A percentile compares a stretch with the other conserved stretches of the same genome.
phyloP scores from a whole-genome alignment of 768 basidiomycete genomes.

The Mycena olivaceomarginata region DNA sequence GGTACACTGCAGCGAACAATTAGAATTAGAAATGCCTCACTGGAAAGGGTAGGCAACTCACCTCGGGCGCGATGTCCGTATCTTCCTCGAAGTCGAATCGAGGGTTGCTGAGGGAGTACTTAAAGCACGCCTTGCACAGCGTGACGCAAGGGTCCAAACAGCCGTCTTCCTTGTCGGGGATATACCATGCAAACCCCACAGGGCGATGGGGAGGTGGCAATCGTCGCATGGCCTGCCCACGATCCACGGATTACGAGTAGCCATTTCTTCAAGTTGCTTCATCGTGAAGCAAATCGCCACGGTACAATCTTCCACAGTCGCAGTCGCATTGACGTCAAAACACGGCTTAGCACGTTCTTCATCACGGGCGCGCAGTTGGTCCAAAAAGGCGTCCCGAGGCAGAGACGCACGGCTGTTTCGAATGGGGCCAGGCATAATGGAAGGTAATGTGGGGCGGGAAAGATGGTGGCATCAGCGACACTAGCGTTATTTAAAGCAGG shows the following conservation, averaged over 20 bases:
- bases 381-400: neutral
- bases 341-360: too few species aligned
- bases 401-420: neutral
- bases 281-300: neutral
- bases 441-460: neutral
- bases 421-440: neutral
- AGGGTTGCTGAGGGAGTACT: neutral
- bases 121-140: neutral
- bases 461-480: too few species aligned
- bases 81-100: neutral
- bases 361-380: neutral
- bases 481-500: too few species aligned
- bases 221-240: neutral
- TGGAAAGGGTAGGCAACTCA: too few species aligned
- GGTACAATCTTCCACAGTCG: too few species aligned
- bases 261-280: neutral
- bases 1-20: neutral
- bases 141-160: neutral
- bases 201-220: neutral
- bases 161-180: neutral
- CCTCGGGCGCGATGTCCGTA: too few species aligned
- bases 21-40: too few species aligned
- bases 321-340: too few species aligned
- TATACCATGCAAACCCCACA: neutral
- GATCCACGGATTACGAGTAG: neutral